phyloP scores from a whole-genome alignment of 2,329 filamentous ascomycete species.

The Beauveria asiatica region DNA sequence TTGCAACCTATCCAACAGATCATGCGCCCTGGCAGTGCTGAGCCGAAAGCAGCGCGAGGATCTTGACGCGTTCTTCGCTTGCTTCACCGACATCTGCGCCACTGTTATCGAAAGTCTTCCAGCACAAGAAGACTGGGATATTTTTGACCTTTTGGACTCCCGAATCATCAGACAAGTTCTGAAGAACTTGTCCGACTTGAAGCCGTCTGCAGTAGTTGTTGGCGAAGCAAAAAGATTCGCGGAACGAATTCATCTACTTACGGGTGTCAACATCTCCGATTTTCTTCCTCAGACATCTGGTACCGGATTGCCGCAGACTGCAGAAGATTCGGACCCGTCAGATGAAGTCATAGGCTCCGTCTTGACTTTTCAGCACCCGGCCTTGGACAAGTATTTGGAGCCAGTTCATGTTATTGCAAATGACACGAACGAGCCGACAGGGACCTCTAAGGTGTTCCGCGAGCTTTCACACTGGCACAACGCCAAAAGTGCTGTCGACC shows the following conservation, averaged over 20 bases:
- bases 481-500: conserved; percentile 40
- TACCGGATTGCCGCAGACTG: background rate
- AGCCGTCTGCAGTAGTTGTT: background rate
- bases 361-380: conserved; percentile 38
- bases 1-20: conserved; percentile 17
- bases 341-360: conserved; percentile 18
- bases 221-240: background rate
- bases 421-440: conserved; percentile 15
- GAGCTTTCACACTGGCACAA: conserved; percentile 57
- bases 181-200: conserved; percentile 1
- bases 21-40: conserved; percentile 7
- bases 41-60: background rate
- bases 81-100: conserved; percentile 18
- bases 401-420: conserved; percentile 29
- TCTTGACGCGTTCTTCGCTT: conserved; percentile 9
- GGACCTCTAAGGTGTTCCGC: conserved; percentile 30
- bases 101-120: conserved; percentile 11
- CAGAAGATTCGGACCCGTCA: background rate
- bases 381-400: conserved; percentile 37
- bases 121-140: conserved; percentile 17
- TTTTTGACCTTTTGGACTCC: conserved; percentile 26
- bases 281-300: background rate
- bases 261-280: background rate
- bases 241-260: background rate
- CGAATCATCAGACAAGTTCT: conserved; percentile 20